These are phyloP conservation scores for Candida nonsorbophila DNA, from an alignment of 805 yeast genomes.

Conservation along the genomic window DNA sequence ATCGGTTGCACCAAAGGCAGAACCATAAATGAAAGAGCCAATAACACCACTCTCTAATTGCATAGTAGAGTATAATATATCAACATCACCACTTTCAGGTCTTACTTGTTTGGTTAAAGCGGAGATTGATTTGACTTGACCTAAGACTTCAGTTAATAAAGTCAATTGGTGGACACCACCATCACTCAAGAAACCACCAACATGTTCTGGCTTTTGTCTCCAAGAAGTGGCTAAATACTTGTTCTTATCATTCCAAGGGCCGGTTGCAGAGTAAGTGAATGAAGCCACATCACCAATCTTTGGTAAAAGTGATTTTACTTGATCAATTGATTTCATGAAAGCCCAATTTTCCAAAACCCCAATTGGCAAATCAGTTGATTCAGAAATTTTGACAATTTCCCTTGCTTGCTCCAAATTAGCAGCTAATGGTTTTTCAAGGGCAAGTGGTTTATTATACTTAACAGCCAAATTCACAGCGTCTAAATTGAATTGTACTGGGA, in stretches of 20 bases:
- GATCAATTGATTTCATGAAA: constrained; percentile 54
- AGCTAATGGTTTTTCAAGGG: constrained; percentile 89
- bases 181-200: constrained; percentile 89
- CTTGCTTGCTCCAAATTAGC: constrained; percentile 77
- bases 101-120: constrained; percentile 78
- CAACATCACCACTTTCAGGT: constrained; percentile 75
- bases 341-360: constrained; percentile 85
- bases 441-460: constrained; percentile 69
- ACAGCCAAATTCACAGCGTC: constrained; percentile 66
- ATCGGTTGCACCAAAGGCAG: constrained; percentile 79
- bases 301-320: constrained; percentile 50
- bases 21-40: constrained; percentile 85
- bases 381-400: constrained; percentile 67
- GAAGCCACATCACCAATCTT: constrained; percentile 70
- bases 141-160: constrained; percentile 74
- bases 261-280: constrained; percentile 70
- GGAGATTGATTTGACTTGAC: constrained; percentile 63
- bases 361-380: constrained; percentile 60
- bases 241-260: constrained; percentile 57
- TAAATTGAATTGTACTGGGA: constrained; percentile 83
- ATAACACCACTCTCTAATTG: constrained; percentile 57
- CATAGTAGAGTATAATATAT: constrained; percentile 68
- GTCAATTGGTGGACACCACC: constrained; percentile 98
- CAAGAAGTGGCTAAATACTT: constrained; percentile 69
- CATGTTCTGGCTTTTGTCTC: constrained; percentile 87